phyloP scores from a whole-genome alignment of 441 rosid species.

The Sinapis alba region DNA sequence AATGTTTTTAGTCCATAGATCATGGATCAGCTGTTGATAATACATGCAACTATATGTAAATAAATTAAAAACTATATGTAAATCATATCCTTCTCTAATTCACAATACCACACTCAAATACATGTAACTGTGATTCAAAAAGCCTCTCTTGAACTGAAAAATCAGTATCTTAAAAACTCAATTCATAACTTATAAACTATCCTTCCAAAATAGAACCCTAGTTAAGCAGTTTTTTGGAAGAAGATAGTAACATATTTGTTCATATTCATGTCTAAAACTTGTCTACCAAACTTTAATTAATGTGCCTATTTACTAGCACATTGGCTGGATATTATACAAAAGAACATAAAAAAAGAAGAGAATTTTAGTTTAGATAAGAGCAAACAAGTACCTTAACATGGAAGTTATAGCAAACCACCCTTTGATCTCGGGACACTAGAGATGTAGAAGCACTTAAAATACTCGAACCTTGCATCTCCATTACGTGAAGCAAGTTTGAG shows the following conservation, averaged over 20 bases:
- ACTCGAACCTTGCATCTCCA: conserved; percentile 44
- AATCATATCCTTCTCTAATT: neutral
- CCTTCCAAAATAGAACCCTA: neutral
- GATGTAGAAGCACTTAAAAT: conserved; percentile 44
- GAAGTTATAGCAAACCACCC: conserved; percentile 41
- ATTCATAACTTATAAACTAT: neutral
- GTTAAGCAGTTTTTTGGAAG: neutral
- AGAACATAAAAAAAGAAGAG: neutral
- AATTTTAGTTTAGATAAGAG: conserved; percentile 6
- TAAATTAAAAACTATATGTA: too few relatives aligned
- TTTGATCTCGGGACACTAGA: conserved; percentile 36
- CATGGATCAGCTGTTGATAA: neutral
- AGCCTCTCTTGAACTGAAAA: neutral
- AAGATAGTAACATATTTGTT: neutral
- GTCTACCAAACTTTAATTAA: neutral
- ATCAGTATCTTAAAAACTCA: conserved; percentile 2
- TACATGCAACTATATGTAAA: neutral
- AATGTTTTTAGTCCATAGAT: neutral
- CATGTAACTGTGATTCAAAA: neutral
- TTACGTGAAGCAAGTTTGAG: conserved; percentile 38
- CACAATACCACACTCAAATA: neutral
- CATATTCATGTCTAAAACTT: conserved; percentile 9
- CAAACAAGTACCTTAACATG: conserved; percentile 40
- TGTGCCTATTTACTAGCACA: neutral
- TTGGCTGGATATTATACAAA: neutral